A percentile compares a stretch with the other conserved stretches of the same genome.
phyloP scores from a whole-genome alignment of 2,329 filamentous ascomycete species.

The Penicillium sp. region DNA sequence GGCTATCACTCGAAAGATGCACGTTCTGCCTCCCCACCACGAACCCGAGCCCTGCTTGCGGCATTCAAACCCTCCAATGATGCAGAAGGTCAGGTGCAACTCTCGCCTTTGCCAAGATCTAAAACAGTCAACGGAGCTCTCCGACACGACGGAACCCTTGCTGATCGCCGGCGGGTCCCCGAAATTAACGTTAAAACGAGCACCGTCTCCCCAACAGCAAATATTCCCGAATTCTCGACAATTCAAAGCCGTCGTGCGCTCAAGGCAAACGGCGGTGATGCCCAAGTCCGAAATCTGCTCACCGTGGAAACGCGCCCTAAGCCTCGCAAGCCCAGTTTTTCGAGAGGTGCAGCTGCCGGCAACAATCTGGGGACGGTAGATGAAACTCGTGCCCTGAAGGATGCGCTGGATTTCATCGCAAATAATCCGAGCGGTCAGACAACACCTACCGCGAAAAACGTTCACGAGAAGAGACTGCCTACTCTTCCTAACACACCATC shows the following conservation, averaged over 20 bases:
- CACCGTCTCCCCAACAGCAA: conserved; percentile 8
- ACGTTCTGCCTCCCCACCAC: conserved; percentile 43
- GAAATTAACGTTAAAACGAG: conserved; percentile 18
- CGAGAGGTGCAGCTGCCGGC: conserved; percentile 14
- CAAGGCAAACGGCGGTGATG: conserved; percentile 33
- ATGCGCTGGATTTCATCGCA: conserved; percentile 11
- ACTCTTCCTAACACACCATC: conserved; percentile 53
- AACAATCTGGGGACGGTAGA: conserved; percentile 12
- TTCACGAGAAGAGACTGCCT: conserved; percentile 47
- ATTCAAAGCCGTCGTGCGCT: conserved; percentile 45
- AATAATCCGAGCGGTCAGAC: conserved; percentile 22
- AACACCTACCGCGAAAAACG: conserved; percentile 33
- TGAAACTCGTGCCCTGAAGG: conserved; percentile 17
- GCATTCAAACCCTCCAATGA: conserved; percentile 42
- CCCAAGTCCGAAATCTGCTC: conserved; percentile 32
- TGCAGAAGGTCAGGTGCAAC: conserved; percentile 7
- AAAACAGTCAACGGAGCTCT: conserved; percentile 7
- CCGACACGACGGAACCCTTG: conserved; percentile 5
- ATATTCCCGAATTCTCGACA: conserved; percentile 27
- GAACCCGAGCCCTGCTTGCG: conserved; percentile 41
- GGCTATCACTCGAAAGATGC: conserved; percentile 30
- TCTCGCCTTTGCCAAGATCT: conserved; percentile 12
- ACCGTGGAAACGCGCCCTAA: conserved; percentile 31
- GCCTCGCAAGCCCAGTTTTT: conserved; percentile 9
- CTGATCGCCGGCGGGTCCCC: conserved; percentile 19